Percentiles rank a stretch among this genome's conserved stretches.
Evolutionary conservation across 176 grass and related monocot genomes (phyloP).

Genomic region (Coix lacrymajobi): DNA sequence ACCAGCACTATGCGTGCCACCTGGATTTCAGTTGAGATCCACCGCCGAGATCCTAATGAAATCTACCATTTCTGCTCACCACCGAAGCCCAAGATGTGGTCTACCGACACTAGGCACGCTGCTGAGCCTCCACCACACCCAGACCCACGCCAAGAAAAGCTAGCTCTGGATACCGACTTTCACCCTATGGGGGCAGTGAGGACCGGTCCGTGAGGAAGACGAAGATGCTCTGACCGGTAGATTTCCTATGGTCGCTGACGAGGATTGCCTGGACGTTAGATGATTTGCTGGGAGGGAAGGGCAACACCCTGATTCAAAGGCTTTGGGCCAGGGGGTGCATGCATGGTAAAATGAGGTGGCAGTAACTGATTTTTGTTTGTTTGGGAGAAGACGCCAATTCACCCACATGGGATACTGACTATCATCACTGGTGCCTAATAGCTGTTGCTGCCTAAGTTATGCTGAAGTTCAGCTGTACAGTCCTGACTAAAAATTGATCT

Average conservation of each 20-base stretch:
- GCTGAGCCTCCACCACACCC: not conserved
- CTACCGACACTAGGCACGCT: not conserved
- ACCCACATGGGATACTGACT: not conserved
- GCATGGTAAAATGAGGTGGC: not conserved
- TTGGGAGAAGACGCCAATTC: not conserved
- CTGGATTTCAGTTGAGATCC: not conserved
- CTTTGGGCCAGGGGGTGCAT: not conserved
- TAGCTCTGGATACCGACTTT: not conserved
- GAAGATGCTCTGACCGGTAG: not conserved
- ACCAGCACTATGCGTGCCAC: not conserved
- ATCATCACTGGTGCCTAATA: not conserved
- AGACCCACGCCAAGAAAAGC: not conserved
- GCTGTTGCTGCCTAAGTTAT: constrained; percentile 13
- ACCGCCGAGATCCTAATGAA: not conserved
- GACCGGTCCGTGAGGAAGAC: no score
- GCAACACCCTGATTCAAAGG: not conserved
- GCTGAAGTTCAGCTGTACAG: not conserved
- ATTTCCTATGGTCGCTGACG: not conserved
- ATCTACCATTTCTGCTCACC: not conserved
- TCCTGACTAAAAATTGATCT: constrained; percentile 1
- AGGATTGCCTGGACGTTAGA: not conserved
- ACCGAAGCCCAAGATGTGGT: not conserved
- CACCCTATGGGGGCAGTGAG: not conserved
- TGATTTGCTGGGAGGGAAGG: not conserved
- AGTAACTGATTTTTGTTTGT: not conserved